Evolutionary conservation across 805 yeast species (phyloP).

Genomic region (Scheffersomyces stipitis): DNA sequence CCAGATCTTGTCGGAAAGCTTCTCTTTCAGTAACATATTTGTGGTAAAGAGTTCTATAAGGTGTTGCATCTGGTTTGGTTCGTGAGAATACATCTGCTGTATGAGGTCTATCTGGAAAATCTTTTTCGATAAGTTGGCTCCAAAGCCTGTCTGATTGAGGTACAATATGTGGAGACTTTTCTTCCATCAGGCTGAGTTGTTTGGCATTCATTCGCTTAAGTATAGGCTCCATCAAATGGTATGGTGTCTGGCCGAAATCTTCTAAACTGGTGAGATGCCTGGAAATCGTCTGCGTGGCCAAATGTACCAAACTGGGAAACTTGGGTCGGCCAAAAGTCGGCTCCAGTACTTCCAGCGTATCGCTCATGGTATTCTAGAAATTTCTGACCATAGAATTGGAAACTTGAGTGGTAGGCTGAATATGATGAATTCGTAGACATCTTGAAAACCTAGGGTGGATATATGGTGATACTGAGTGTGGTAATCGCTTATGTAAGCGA

Average conservation of each 20-base stretch:
- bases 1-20: conserved; percentile 42
- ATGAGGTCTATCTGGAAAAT: conserved; percentile 47
- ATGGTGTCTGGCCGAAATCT: conserved; percentile 22
- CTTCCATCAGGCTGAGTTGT: conserved; percentile 41
- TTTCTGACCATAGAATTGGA: no score
- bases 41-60: conserved; percentile 39
- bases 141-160: conserved; percentile 47
- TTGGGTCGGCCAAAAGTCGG: no score
- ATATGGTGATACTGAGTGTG: no score
- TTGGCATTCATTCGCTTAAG: conserved; percentile 38
- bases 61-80: conserved; percentile 16
- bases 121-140: conserved; percentile 44
- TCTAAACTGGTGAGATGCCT: conserved; percentile 8
- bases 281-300: conserved; percentile 10
- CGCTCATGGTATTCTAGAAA: no score
- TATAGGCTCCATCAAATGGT: conserved; percentile 49
- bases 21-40: conserved; percentile 42
- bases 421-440: no score
- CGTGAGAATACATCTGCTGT: neutral
- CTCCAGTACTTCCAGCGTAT: no score
- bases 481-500: no score
- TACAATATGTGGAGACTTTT: conserved; percentile 40
- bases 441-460: no score
- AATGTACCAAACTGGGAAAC: conserved; percentile 8
- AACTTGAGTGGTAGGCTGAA: no score